A percentile compares a stretch with the other conserved stretches of the same genome.
Evolutionary conservation across 2,329 filamentous ascomycete genomes (phyloP).

Genomic region (Leptographium procerum): DNA sequence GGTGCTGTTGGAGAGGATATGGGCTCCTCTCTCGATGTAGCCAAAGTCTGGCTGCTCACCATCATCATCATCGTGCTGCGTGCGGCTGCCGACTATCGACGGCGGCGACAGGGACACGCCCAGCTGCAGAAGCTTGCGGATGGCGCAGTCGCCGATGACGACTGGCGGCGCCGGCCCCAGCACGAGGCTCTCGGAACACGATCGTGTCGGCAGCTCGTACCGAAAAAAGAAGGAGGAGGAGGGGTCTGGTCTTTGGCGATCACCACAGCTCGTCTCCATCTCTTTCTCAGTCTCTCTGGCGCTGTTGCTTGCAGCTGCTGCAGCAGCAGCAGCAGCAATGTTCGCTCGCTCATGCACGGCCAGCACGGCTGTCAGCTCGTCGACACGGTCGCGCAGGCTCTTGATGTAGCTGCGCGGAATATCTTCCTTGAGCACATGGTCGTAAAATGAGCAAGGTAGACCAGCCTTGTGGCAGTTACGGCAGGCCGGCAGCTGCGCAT

Average conservation of each 20-base stretch:
- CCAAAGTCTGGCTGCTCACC: neutral
- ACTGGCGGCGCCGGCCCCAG: neutral
- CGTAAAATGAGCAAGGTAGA: slow-evolving; percentile 1
- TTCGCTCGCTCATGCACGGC: neutral
- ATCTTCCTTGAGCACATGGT: neutral
- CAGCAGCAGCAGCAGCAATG: neutral
- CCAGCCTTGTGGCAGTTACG: slow-evolving; percentile 3
- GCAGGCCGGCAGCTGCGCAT: slow-evolving; percentile 1
- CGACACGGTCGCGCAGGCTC: neutral
- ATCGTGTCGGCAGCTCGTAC: neutral
- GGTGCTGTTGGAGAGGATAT: neutral
- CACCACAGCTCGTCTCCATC: no score
- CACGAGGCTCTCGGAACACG: neutral
- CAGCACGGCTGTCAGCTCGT: neutral
- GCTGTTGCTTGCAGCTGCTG: no score
- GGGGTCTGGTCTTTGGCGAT: no score
- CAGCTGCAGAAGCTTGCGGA: slow-evolving; percentile 1
- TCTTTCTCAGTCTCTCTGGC: no score
- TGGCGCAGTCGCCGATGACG: slow-evolving; percentile 1
- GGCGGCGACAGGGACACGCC: neutral
- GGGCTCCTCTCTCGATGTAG: no score
- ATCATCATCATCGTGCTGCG: neutral
- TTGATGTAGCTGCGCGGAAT: slow-evolving; percentile 3
- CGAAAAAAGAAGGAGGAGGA: no score
- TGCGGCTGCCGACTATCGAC: neutral